Base-by-base conservation (phyloP, 1,284 basidiomycete genomes). In the Ganoderma leucocontextum region DNA sequence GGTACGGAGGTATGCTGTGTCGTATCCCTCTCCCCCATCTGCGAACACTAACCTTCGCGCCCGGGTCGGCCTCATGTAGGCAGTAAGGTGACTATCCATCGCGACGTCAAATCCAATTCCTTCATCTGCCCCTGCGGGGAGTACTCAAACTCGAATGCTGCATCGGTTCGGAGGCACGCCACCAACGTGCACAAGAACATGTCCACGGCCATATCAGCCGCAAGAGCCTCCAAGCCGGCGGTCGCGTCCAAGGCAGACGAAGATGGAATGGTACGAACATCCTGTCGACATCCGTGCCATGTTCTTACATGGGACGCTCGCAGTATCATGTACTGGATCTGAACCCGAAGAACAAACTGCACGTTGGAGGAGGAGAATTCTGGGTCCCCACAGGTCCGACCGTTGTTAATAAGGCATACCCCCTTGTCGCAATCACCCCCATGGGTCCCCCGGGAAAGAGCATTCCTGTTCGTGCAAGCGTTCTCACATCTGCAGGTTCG, bases 121-220 rank as follows among this genome's bases (percentile, higher is more conserved):
- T 25, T 73, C 39, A 33, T 47, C 3, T 73, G 72, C 53, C 66
- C 60, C 0, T 73, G 72, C 36, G 68, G 72, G 12, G 38, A 59
- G 9, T 73, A 33, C 29, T 52, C 55, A 4, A 17, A 63, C 58
- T 63, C 62, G 19, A 63, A 68, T 35, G 62, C 72, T 1, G 22
- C 59, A 4, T 13, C 36, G 7, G 60, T 73, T 5, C 72, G 68
- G 4, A 36, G 35, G n/a, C 72, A 73, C 33, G 70, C 70, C 5
- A 13, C 0, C 5, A 60, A 42, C 4, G 13, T 5, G 8, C 72
- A 73, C 47, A 68, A 68, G 53, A 60, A 58, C 5, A 55, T 42
- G 19, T 19, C 22, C 41, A 42, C 13, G 15, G 15, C 4, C 15
- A 19, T 9, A 41, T 60, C 12, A 33, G 38, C 25, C 5, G 13